Conservation (phyloP, 306 rosid genomes). For the Quercus gilva region DNA sequence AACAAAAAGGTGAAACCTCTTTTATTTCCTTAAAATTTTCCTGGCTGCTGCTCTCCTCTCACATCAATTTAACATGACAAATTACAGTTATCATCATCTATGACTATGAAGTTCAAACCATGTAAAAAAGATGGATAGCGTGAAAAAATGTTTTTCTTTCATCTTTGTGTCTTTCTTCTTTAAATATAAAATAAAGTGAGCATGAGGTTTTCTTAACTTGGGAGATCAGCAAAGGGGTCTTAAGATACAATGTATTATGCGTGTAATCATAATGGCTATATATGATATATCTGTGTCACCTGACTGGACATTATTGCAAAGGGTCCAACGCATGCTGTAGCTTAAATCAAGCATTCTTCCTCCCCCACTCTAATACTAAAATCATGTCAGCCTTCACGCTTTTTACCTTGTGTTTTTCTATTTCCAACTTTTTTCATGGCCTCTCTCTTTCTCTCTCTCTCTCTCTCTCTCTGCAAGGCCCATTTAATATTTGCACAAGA, state of each 20-base stretch:
- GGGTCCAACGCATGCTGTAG: slow-evolving; percentile 48
- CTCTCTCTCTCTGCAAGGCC: not conserved
- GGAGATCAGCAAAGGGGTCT: slow-evolving; percentile 57
- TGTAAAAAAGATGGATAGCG: too few species aligned
- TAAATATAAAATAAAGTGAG: slow-evolving; percentile 23
- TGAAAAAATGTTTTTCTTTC: slow-evolving; percentile 25
- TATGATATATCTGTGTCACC: slow-evolving; percentile 11
- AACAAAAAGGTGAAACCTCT: not conserved
- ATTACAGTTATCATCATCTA: not conserved
- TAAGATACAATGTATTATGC: not conserved
- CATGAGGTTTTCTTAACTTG: slow-evolving; percentile 56
- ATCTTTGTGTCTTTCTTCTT: slow-evolving; percentile 5
- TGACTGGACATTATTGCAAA: slow-evolving; percentile 33
- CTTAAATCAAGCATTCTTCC: slow-evolving; percentile 19
- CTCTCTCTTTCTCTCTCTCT: too few species aligned
- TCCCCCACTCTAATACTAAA: slow-evolving; percentile 17
- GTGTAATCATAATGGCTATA: slow-evolving; percentile 7
- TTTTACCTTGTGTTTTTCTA: not conserved
- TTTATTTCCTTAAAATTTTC: not conserved
- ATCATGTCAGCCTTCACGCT: slow-evolving; percentile 33
- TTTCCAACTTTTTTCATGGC: not conserved
- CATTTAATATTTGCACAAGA: slow-evolving; percentile 15
- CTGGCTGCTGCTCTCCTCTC: not conserved
- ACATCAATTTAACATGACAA: not conserved
- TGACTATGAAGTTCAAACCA: too few species aligned